A percentile compares a stretch with the other conserved stretches of the same genome.
Conservation (phyloP, 2,329 filamentous ascomycete species). For the Pseudopithomyces maydicus region DNA sequence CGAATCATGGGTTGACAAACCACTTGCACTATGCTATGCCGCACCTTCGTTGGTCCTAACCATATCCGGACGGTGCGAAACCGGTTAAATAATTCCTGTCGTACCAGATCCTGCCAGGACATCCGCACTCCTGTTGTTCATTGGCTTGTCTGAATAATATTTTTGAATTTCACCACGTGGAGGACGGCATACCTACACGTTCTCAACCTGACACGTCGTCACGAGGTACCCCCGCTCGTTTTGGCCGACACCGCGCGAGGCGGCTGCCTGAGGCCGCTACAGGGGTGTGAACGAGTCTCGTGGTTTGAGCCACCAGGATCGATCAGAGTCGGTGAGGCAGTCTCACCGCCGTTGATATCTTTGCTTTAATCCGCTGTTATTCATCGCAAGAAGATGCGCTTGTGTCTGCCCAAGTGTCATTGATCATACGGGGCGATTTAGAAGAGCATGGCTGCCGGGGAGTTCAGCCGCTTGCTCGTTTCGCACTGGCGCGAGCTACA, state of each 20-base stretch:
- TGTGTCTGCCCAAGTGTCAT: not conserved
- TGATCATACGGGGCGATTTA: not conserved
- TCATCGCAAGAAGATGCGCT: not conserved
- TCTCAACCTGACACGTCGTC: not conserved
- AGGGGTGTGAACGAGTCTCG: slow-evolving; percentile 1
- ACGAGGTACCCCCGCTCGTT: not conserved
- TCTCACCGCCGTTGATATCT: not conserved
- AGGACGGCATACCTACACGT: not conserved
- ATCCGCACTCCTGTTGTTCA: not conserved
- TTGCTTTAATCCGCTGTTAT: not conserved
- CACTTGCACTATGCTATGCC: not conserved
- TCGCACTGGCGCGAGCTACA: slow-evolving; percentile 22
- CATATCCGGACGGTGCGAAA: not conserved
- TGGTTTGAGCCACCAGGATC: slow-evolving; percentile 4
- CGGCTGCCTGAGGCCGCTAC: not conserved
- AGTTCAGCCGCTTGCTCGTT: slow-evolving; percentile 19
- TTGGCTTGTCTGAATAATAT: not conserved
- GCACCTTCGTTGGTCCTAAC: slow-evolving; percentile 7
- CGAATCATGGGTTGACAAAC: not conserved
- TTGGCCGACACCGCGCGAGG: not conserved
- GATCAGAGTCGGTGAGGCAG: slow-evolving; percentile 4
- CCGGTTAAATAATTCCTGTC: slow-evolving; percentile 11
- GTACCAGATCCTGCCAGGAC: not conserved
- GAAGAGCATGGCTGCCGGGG: slow-evolving; percentile 13
- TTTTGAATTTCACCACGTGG: slow-evolving; percentile 2